Percentiles rank a stretch among this genome's conserved stretches.
These are phyloP conservation scores for Xanthoconium purpureum DNA, from an alignment of 768 basidiomycete genomes.

Conservation along the genomic window DNA sequence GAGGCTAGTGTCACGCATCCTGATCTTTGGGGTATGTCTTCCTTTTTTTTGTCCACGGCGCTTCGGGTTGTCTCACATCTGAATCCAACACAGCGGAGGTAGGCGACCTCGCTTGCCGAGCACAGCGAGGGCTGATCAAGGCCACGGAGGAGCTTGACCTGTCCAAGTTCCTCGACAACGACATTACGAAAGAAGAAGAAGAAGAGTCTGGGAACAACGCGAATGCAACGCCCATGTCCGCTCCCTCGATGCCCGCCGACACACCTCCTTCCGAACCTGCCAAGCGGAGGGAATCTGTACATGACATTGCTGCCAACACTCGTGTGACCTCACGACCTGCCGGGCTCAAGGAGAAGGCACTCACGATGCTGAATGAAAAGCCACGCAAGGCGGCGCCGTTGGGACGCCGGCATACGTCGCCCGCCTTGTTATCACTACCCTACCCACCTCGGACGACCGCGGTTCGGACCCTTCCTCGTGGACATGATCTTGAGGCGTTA, in stretches of 20 bases:
- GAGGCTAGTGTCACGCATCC: background rate
- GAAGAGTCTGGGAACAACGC: background rate
- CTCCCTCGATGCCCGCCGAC: background rate
- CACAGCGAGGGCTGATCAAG: background rate
- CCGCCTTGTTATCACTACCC: background rate
- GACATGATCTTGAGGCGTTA: conserved; percentile 3
- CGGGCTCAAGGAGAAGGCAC: conserved; percentile 1
- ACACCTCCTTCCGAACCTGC: background rate
- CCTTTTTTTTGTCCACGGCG: background rate
- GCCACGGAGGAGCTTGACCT: conserved; percentile 6
- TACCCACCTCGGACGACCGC: background rate
- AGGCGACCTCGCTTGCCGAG: background rate
- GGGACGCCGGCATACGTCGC: conserved; percentile 20
- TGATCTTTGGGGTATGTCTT: conserved; percentile 17
- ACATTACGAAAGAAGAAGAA: background rate
- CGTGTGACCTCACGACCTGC: background rate
- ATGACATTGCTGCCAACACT: background rate
- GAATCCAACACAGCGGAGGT: conserved; percentile 8
- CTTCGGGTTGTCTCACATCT: conserved; percentile 3
- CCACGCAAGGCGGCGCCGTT: background rate
- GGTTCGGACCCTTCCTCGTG: background rate
- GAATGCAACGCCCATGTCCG: background rate
- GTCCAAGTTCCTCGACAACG: background rate
- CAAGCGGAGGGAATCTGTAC: background rate
- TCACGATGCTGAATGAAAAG: background rate